Conservation (phyloP, 768 basidiomycete genomes). For the Royoungia palumana region DNA sequence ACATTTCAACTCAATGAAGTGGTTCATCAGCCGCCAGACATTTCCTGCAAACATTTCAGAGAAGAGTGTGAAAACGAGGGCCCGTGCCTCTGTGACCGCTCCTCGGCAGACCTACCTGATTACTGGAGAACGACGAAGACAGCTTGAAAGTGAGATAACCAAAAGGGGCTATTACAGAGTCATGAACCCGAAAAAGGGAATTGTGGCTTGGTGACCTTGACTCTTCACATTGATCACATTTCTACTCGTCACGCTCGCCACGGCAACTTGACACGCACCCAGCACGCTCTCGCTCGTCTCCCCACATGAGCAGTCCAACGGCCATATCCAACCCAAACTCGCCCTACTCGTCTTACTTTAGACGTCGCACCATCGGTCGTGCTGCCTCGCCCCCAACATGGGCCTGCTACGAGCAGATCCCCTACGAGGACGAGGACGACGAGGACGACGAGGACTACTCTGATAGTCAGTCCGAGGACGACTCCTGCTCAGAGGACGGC, state of each 20-base stretch:
- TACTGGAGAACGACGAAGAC: no score
- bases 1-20: no score
- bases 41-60: no score
- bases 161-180: background rate
- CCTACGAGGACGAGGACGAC: constrained; percentile 56
- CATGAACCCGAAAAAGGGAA: constrained; percentile 17
- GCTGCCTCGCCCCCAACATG: constrained; percentile 83
- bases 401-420: constrained; percentile 91
- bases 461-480: constrained; percentile 50
- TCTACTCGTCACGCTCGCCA: constrained; percentile 3
- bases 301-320: constrained; percentile 23
- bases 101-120: no score
- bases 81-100: no score
- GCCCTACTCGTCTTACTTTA: constrained; percentile 38
- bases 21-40: no score
- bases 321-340: constrained; percentile 21
- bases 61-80: no score
- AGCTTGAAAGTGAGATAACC: no score
- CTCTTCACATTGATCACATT: constrained; percentile 20
- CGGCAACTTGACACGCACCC: constrained; percentile 1
- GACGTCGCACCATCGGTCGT: constrained; percentile 71
- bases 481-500: constrained; percentile 72
- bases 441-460: constrained; percentile 56
- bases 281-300: background rate
- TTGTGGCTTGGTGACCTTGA: background rate